Conservation (phyloP, 2,329 filamentous ascomycete genomes). For the Colletotrichum falcatum region DNA sequence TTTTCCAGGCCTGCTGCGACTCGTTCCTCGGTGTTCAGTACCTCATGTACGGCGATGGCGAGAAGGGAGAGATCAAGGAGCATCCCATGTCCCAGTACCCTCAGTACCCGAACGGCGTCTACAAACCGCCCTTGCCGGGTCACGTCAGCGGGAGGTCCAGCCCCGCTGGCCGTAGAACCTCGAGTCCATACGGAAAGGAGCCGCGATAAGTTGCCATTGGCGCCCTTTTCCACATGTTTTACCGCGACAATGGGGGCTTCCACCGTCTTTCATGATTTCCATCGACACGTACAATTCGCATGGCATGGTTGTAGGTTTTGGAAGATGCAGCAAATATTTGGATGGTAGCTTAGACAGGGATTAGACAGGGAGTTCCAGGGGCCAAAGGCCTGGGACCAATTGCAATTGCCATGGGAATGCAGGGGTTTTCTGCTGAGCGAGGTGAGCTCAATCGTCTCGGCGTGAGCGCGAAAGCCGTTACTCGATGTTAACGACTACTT, state of each 20-base stretch:
- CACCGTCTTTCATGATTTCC: conserved; percentile 6
- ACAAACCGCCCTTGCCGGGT: conserved; percentile 47
- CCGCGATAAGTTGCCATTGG: conserved; percentile 13
- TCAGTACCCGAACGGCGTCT: conserved; percentile 48
- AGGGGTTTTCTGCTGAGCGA: conserved; percentile 38
- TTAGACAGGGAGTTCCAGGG: conserved; percentile 39
- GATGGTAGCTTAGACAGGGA: conserved; percentile 34
- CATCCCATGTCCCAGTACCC: conserved; percentile 49
- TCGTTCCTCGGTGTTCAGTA: conserved; percentile 80
- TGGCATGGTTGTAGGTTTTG: conserved; percentile 18
- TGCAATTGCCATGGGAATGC: conserved; percentile 34
- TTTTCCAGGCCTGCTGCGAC: conserved; percentile 85
- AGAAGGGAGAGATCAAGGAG: conserved; percentile 52
- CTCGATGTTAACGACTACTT: conserved; percentile 44
- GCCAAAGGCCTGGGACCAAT: conserved; percentile 30
- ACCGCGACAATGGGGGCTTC: neutral
- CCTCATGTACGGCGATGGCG: conserved; percentile 72
- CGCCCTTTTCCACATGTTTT: neutral
- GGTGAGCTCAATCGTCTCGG: conserved; percentile 35
- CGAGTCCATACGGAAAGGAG: conserved; percentile 46
- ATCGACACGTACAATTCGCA: conserved; percentile 17
- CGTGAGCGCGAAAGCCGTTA: conserved; percentile 43
- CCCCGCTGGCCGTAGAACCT: conserved; percentile 54
- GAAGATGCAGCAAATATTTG: conserved; percentile 28
- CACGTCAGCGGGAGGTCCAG: conserved; percentile 52